Conservation (phyloP, 768 basidiomycete genomes). For the Heimioporus sp. region DNA sequence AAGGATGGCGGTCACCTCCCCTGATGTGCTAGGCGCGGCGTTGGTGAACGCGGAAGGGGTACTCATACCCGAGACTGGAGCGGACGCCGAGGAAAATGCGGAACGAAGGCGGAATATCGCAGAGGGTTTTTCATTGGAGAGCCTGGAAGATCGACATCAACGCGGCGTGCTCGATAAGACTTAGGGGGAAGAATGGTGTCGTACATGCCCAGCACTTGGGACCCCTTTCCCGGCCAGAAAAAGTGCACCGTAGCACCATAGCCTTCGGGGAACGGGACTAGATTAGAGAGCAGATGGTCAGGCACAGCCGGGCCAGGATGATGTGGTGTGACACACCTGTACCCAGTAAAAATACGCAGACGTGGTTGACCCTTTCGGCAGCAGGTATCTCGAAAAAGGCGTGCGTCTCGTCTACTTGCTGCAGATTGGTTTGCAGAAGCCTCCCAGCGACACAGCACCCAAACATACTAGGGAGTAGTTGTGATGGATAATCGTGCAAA, state of each 20-base stretch:
- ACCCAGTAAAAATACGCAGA: conserved; percentile 82
- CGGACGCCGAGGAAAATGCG: conserved; percentile 43
- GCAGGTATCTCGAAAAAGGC: conserved; percentile 73
- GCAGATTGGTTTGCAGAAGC: conserved; percentile 73
- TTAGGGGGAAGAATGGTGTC: conserved; percentile 21
- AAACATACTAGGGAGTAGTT: conserved; percentile 59
- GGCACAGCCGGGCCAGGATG: background rate
- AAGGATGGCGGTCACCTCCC: conserved; percentile 67
- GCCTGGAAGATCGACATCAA: conserved; percentile 40
- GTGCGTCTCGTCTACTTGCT: conserved; percentile 81
- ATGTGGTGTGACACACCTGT: conserved; percentile 47
- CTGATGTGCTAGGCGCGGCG: conserved; percentile 29
- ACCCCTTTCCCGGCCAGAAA: conserved; percentile 84
- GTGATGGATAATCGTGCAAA: background rate
- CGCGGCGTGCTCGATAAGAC: background rate
- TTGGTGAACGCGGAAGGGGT: conserved; percentile 33
- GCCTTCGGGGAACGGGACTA: conserved; percentile 80
- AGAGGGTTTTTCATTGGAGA: conserved; percentile 88
- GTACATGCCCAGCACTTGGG: conserved; percentile 82
- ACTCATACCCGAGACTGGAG: conserved; percentile 29
- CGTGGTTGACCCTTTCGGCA: conserved; percentile 76
- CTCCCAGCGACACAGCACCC: conserved; percentile 80
- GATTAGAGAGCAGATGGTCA: background rate
- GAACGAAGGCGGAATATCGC: conserved; percentile 83
- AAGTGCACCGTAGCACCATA: conserved; percentile 85